These are phyloP conservation scores for Plantago ovata DNA, from an alignment of 257 asterid genomes.

Conservation along the genomic window DNA sequence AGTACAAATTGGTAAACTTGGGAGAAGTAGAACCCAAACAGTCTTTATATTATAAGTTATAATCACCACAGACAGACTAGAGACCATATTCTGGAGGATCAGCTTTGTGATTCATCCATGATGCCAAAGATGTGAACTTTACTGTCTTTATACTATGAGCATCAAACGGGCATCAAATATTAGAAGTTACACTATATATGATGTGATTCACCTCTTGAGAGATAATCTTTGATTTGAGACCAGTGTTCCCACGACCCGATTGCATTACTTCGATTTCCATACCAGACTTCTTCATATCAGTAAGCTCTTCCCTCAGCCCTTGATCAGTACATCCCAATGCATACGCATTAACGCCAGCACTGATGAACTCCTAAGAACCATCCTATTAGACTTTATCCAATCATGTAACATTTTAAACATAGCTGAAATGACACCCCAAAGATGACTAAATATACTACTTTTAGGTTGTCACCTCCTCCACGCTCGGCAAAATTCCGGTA, in stretches of 20 bases:
- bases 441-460: constrained; percentile 62
- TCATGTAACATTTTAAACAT: neutral
- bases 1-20: no score
- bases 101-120: no score
- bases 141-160: neutral
- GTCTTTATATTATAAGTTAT: no score
- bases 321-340: constrained; percentile 90
- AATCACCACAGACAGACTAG: no score
- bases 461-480: constrained; percentile 97
- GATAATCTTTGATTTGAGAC: constrained; percentile 63
- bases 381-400: constrained; percentile 18
- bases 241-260: constrained; percentile 60
- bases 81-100: no score
- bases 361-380: constrained; percentile 76
- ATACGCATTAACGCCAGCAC: constrained; percentile 91
- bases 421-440: constrained; percentile 8
- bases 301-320: constrained; percentile 74
- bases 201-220: constrained; percentile 51
- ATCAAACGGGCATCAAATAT: neutral
- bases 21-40: no score
- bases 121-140: neutral
- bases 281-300: constrained; percentile 72
- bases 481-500: constrained; percentile 79
- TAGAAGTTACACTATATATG: neutral
- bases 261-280: constrained; percentile 74